Evolutionary conservation across 305 asterid species (phyloP), one percentile per base, ranked within the genome.

Genomic region (Solanum hybrid): DNA sequence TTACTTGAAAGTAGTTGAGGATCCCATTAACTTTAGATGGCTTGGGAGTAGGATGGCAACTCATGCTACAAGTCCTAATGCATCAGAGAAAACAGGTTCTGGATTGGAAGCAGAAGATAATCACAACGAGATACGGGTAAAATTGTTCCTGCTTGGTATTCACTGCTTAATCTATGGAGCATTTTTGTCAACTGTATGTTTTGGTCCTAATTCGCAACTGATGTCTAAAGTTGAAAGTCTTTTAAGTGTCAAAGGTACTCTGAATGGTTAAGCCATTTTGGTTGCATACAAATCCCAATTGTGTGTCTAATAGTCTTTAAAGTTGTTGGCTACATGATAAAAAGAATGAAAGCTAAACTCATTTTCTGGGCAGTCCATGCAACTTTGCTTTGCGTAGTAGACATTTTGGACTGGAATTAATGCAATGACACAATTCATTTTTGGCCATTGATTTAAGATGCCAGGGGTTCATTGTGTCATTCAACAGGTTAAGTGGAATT

Each of bases 81-180:
- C 51, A 33, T 33, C 36, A 84, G 76, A 87, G 79, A 24, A 90
- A 34, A 87, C 68, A 51, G 84, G 51, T 87, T 45, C 84, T 1
- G 79, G 36, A 75, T 72, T 81, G 89, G 94, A 82, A 78, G 89
- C 26, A 68, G 90, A 31, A 57, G 87, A 51, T 79, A 70, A 82
- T 26, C 8, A n/a, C 31, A 90, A 72, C n/a, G 41, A 88, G 90
- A 77, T 89, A 20, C 91, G 92, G 90, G 76, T 73, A 89, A 85
- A 89, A 82, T 90, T 95, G 3, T 24, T 89, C 91, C 75, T 87
- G 84, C 93, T 96, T 76, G 91, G 98, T 33, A 6, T 90, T 57
- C 98, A 96, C 37, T 96, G 98, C 91, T 85, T 92, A 86, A 86
- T 92, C 79, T 95, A 93, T 88, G 98, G 96, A 87, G 92, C 92